Base-by-base conservation (phyloP, 495 filamentous ascomycete genomes). In the Xylaria scruposa region DNA sequence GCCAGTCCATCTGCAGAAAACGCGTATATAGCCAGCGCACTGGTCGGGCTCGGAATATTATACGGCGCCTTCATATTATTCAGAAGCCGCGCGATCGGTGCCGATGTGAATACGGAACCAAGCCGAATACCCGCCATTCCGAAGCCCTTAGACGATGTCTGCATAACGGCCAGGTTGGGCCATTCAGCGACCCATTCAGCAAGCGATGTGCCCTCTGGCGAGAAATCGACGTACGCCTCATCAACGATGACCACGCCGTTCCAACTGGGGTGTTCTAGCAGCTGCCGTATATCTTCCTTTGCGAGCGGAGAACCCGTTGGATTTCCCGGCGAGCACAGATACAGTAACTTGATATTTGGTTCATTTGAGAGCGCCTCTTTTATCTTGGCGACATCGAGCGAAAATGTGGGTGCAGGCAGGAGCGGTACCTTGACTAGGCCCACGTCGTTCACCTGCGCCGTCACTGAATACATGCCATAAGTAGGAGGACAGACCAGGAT, bases 131-230 rank as follows among this genome's bases (percentile, higher is more conserved):
- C 96, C 2, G 96, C 96, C 70, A 99, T 86, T 2, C 96, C 96
- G 76, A 99, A 99, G 0, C 93, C 96, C 81, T 99, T 99, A 76
- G 92, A 95, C 15, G 98, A 84, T 1, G 96, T 98, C 84, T 99
- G 96, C 94, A 98, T 96, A 46, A 99, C 94, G 26, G 97, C 94
- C 13, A 99, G 85, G 78, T 98, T 99, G n/a, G 95, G 94, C 90
- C 91, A 97, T 76, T 97, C 94, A 19, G 84, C 86, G 10, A 96
- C 95, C 93, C 92, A 97, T 79, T 97, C 92, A n/a, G 96, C 96
- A 21, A 98, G 86, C 78, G 90, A 93, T 42, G 91, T 88, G 29
- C 90, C 91, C 51, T 92, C 88, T 0, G 91, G 88, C 21, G 97
- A 90, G 74, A 98, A 99, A 80, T 99, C 96, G 72, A 99, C 90